phyloP scores from a whole-genome alignment of 2,329 filamentous ascomycete genomes.

The Epichloe bromicola region DNA sequence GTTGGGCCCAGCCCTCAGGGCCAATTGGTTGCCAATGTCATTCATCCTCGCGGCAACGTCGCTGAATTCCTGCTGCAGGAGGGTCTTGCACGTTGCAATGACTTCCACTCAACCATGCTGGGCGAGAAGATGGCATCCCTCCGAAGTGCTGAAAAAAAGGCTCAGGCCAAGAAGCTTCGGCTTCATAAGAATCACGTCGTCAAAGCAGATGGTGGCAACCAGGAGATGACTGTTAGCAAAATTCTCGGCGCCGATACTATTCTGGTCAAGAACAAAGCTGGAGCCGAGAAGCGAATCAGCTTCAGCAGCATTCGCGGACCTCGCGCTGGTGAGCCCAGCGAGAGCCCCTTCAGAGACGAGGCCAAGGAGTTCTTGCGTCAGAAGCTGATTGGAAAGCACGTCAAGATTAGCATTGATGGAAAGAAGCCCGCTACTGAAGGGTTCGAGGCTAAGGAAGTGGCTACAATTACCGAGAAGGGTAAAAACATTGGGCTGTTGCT shows the following conservation, averaged over 20 bases:
- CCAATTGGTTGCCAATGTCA: constrained; percentile 75
- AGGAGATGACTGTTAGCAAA: constrained; percentile 74
- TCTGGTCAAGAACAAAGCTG: constrained; percentile 71
- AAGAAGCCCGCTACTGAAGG: constrained; percentile 80
- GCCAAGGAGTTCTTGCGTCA: constrained; percentile 95
- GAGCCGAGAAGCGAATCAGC: constrained; percentile 77
- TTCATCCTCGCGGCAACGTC: constrained; percentile 87
- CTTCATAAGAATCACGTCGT: constrained; percentile 72
- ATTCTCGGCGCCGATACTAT: constrained; percentile 83
- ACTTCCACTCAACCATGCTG: constrained; percentile 88
- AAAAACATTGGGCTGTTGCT: constrained; percentile 77
- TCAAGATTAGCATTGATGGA: constrained; percentile 78
- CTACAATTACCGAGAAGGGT: constrained; percentile 68
- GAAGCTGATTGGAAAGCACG: constrained; percentile 89
- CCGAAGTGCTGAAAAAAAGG: constrained; percentile 74
- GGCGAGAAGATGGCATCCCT: constrained; percentile 78
- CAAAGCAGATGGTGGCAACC: constrained; percentile 51
- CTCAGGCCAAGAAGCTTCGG: constrained; percentile 63
- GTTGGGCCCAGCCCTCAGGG: constrained; percentile 82
- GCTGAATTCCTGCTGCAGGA: constrained; percentile 81
- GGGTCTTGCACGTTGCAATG: constrained; percentile 82
- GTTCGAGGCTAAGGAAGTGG: constrained; percentile 90
- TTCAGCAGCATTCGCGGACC: constrained; percentile 89
- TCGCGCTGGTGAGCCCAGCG: constrained; percentile 74
- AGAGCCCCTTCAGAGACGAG: constrained; percentile 79